phyloP scores from a whole-genome alignment of 2,329 filamentous ascomycete species.

The Calonectria multiphialidica region DNA sequence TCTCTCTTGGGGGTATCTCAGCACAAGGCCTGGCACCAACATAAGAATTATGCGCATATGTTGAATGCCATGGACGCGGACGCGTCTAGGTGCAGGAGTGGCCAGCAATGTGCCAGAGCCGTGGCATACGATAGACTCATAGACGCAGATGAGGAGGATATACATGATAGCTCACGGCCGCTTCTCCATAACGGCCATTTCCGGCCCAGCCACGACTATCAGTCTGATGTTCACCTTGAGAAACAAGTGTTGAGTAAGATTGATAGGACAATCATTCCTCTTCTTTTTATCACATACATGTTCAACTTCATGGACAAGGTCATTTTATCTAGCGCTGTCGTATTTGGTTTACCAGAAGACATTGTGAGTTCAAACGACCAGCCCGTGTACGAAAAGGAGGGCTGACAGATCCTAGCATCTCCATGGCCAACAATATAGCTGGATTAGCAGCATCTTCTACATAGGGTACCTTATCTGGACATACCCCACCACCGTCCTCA shows the following conservation, averaged over 20 bases:
- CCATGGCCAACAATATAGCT: slow-evolving; percentile 68
- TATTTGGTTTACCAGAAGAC: slow-evolving; percentile 67
- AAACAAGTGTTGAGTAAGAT: slow-evolving; percentile 65
- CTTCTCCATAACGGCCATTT: slow-evolving; percentile 14
- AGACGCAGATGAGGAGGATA: not conserved
- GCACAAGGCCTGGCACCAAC: too few relatives aligned
- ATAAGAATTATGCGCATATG: not conserved
- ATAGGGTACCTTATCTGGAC: slow-evolving; percentile 62
- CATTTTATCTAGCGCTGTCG: slow-evolving; percentile 66
- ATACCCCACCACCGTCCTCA: slow-evolving; percentile 62
- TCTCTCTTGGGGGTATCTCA: too few relatives aligned
- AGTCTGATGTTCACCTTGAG: slow-evolving; percentile 13
- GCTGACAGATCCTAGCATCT: slow-evolving; percentile 34
- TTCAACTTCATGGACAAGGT: slow-evolving; percentile 74
- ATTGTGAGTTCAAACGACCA: slow-evolving; percentile 42
- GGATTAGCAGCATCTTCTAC: slow-evolving; percentile 64
- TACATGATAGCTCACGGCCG: slow-evolving; percentile 6
- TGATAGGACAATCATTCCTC: slow-evolving; percentile 65
- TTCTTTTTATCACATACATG: slow-evolving; percentile 69
- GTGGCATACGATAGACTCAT: not conserved
- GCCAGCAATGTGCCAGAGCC: not conserved
- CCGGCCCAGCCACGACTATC: too few relatives aligned
- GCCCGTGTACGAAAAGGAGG: not conserved
- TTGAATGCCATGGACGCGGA: not conserved
- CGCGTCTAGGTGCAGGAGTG: not conserved